Base-by-base conservation (phyloP, 2,329 filamentous ascomycete genomes). In the Neodidymelliopsis sp. region DNA sequence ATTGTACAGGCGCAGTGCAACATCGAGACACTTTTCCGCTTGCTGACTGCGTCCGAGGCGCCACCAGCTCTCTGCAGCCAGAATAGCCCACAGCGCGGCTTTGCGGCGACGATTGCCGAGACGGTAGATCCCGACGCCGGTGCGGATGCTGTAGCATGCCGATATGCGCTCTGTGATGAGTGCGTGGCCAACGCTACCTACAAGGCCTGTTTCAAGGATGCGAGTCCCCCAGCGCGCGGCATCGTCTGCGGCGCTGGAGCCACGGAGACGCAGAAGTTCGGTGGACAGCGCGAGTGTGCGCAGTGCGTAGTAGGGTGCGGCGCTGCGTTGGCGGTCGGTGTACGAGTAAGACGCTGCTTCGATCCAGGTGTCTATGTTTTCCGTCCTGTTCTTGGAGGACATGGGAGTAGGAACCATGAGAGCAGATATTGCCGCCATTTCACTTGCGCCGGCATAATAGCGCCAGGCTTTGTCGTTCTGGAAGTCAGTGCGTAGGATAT, bases 401-500 rank as follows among this genome's bases (percentile, higher is more conserved):
- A 89, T 78, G 12, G 82, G 81, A 52, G 89, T 84, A 0, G 90
- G 86, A 63, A 88, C 86, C 52, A 99, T 81, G 24, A 99, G 82
- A 29, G 90, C 84, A 63, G 90, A 90, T 10, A 97, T 77, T 4
- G 90, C 92, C 22, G 89, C 88, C 93, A 99, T 97, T 77, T 99
- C 94, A 70, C 96, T 93, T 1, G 90, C 88, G 3, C 90, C 93
- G 0, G 94, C 94, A 69, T 97, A 91, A 66, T 97, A 90, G 62
- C 85, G 90, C 94, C 94, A 99, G 1, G 94, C 95, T 72, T 97
- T 97, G 70, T 97, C 92, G 68, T 94, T 94, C 66, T 85, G 87
- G 71, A 93, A 99, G 70, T 99, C 95, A 6, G 87, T 84, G 42
- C 91, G 85, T 7, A 99, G 76, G 4, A 99, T 82, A 48, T 99